Conservation (phyloP, 495 filamentous ascomycete genomes). For the Hypoxylon crocopeplum region DNA sequence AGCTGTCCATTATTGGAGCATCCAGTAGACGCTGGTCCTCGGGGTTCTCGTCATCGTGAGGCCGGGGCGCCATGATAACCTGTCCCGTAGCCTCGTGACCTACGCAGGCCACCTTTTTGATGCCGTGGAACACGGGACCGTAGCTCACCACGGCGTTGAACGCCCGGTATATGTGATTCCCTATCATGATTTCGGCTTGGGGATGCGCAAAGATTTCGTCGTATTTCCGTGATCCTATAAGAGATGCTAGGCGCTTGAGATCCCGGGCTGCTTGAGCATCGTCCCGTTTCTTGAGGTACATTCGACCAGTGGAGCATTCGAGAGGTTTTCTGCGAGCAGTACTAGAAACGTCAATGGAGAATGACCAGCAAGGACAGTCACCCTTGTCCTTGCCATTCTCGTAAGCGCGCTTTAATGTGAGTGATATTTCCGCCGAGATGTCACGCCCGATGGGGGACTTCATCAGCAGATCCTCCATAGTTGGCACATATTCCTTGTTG, state of each 20-base stretch:
- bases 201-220: conserved; percentile 10
- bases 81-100: conserved; percentile 33
- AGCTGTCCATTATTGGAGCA: conserved; percentile 41
- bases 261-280: conserved; percentile 2
- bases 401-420: conserved; percentile 13
- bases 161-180: conserved; percentile 33
- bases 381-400: not conserved
- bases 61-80: conserved; percentile 13
- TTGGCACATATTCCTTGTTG: too few species aligned
- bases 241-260: conserved; percentile 2
- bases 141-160: conserved; percentile 40
- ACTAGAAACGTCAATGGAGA: too few species aligned
- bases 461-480: conserved; percentile 29
- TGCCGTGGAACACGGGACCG: conserved; percentile 34
- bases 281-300: conserved; percentile 11
- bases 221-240: conserved; percentile 1
- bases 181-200: conserved; percentile 22
- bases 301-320: conserved; percentile 19
- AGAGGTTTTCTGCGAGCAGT: not conserved
- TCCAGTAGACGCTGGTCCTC: conserved; percentile 38
- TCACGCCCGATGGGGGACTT: conserved; percentile 31
- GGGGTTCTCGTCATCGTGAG: conserved; percentile 3
- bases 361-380: too few species aligned
- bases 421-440: conserved; percentile 9
- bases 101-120: conserved; percentile 34